Percentiles rank a stretch among this genome's conserved stretches.
Conservation (phyloP, 352 stramenopile genomes). For the Pythium dissimile region DNA sequence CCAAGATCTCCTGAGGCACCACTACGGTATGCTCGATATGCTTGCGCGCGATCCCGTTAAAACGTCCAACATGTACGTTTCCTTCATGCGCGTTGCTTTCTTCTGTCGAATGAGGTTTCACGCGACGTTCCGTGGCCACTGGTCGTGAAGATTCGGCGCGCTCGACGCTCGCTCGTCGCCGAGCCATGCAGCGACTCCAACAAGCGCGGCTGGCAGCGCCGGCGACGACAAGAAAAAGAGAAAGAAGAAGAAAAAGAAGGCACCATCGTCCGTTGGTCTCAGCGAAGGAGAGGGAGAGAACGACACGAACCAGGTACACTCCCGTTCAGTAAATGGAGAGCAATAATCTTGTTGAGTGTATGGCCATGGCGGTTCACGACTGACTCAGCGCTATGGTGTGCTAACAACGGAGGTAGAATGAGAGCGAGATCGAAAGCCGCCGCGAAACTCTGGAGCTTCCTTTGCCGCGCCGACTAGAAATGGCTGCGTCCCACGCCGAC, state of each 20-base stretch:
- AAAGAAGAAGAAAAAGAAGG: slow-evolving; percentile 28
- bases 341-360: too few relatives aligned
- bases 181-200: background rate
- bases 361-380: too few relatives aligned
- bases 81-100: background rate
- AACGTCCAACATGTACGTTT: slow-evolving; percentile 34
- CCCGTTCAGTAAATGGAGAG: too few relatives aligned
- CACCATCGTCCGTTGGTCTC: background rate
- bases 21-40: slow-evolving; percentile 21
- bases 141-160: slow-evolving; percentile 5
- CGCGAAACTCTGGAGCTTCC: slow-evolving; percentile 43
- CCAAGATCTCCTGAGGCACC: too few relatives aligned
- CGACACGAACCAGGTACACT: slow-evolving; percentile 6
- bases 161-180: background rate
- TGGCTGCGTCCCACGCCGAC: slow-evolving; percentile 62
- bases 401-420: too few relatives aligned
- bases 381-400: too few relatives aligned
- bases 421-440: background rate
- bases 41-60: slow-evolving; percentile 32
- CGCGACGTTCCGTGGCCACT: background rate
- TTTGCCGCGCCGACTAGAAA: slow-evolving; percentile 52
- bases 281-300: background rate
- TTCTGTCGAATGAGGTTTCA: slow-evolving; percentile 5
- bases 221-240: slow-evolving; percentile 25
- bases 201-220: background rate